These are phyloP conservation scores for Hypoxylon lenormandii DNA, from an alignment of 495 filamentous ascomycete species.

Conservation along the genomic window DNA sequence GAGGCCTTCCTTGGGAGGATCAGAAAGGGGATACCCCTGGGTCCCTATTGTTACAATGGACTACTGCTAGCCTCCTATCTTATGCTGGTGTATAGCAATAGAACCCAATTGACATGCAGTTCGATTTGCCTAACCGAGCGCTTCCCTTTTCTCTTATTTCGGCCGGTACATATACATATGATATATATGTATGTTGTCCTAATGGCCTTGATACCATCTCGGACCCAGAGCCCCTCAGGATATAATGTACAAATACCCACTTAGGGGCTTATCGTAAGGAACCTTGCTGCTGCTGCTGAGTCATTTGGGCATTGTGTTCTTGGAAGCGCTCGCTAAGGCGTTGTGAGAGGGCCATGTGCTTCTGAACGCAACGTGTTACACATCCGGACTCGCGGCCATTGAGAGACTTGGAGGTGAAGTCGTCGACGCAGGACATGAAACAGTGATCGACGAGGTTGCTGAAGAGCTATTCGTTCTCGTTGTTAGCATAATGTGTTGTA, in stretches of 20 bases:
- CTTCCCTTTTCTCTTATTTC: background rate
- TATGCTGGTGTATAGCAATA: background rate
- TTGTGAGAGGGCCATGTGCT: conserved; percentile 88
- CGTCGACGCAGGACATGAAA: conserved; percentile 96
- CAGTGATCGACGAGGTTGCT: conserved; percentile 93
- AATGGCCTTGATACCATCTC: background rate
- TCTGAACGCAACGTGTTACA: conserved; percentile 91
- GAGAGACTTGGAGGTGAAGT: conserved; percentile 97
- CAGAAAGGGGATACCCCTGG: background rate
- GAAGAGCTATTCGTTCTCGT: conserved; percentile 77
- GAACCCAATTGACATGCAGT: background rate
- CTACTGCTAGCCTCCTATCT: conserved; percentile 8
- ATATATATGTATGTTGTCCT: background rate
- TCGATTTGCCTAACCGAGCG: background rate
- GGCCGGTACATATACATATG: conserved; percentile 8
- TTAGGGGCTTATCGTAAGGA: conserved; percentile 31
- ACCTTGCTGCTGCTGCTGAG: conserved; percentile 67
- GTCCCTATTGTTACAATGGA: conserved; percentile 34
- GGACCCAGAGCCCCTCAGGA: background rate
- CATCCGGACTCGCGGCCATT: conserved; percentile 86
- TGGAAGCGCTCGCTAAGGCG: conserved; percentile 90
- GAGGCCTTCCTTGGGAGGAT: background rate
- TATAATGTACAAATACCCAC: conserved; percentile 5
- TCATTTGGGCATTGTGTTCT: conserved; percentile 91
- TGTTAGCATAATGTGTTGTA: conserved; percentile 14